phyloP scores from a whole-genome alignment of 1,284 basidiomycete genomes.

The Cutaneotrichosporon sp. region DNA sequence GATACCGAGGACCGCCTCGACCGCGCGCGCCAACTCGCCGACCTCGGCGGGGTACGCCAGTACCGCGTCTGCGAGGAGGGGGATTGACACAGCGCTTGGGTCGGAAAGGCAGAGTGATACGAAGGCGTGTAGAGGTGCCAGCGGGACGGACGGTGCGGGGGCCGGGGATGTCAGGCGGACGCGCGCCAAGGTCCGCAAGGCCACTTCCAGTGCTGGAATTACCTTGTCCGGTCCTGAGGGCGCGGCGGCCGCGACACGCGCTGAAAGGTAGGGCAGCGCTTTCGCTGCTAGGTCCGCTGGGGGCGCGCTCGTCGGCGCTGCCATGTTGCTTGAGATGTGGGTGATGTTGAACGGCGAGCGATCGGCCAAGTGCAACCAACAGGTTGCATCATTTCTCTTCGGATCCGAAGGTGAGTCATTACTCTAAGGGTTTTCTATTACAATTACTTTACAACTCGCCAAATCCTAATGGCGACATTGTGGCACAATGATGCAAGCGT shows the following conservation, averaged over 20 bases:
- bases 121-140: conserved; percentile 13
- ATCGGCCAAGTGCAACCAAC: no score
- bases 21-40: conserved; percentile 3
- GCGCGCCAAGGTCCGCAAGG: conserved; percentile 10
- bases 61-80: conserved; percentile 11
- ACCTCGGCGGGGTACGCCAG: conserved; percentile 16
- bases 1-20: not conserved
- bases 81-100: not conserved
- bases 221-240: conserved; percentile 1
- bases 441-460: no score
- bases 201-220: not conserved
- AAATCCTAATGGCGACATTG: no score
- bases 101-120: not conserved
- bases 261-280: conserved; percentile 9
- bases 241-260: conserved; percentile 2
- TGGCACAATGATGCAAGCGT: no score
- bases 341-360: no score
- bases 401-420: no score
- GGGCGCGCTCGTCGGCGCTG: no score
- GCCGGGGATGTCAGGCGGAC: conserved; percentile 2
- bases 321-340: no score
- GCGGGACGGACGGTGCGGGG: not conserved
- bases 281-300: not conserved
- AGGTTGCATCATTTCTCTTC: no score
- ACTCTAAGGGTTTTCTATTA: no score